Base-by-base conservation (phyloP, 441 rosid genomes). In the Erysimum pusillum region DNA sequence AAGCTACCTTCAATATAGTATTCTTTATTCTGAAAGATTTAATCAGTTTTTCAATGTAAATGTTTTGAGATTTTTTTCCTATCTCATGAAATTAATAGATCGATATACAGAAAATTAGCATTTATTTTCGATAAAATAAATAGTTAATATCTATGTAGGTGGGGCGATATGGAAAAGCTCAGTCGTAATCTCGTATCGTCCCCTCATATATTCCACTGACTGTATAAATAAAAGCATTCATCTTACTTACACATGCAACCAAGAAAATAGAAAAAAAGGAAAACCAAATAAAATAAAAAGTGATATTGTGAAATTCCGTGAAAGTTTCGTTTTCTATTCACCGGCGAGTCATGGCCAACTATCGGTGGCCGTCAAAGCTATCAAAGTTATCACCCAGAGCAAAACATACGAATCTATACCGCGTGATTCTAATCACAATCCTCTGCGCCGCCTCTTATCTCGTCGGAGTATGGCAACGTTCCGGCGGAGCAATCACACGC, bases 381-480 rank as follows among this genome's bases (percentile, higher is more conserved):
- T 62, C 75, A n/a, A 71, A 65, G 46, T 9, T 67, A 36, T 45
- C 75, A 42, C 66, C 69, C 46, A 79, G 74, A 81, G 25, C 88
- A 22, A 92, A 73, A 78, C 79, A 74, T 14, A n/a, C 82, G 31
- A 89, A 85, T 59, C 85, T 90, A 13, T 83, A 80, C 84, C 83
- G 62, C 70, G 17, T 81, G 45, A 79, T 76, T 5, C 28, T 82
- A 6, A 8, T 78, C 44, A 25, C 84, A 11, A 81, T 87, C 54
- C 83, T 85, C 52, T 90, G 89, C 77, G 58, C 86, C n/a, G 52
- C 85, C 51, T 87, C 75, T 13, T 92, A 90, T 74, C 12, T 85
- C 6, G 25, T 67, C 46, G 97, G 91, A 15, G 44, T 80, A 70
- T 83, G 89, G 85, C 89, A 84, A 22, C 74, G 83, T 64, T 83